phyloP scores from a whole-genome alignment of 768 basidiomycete genomes.

The Galerina sulciceps region DNA sequence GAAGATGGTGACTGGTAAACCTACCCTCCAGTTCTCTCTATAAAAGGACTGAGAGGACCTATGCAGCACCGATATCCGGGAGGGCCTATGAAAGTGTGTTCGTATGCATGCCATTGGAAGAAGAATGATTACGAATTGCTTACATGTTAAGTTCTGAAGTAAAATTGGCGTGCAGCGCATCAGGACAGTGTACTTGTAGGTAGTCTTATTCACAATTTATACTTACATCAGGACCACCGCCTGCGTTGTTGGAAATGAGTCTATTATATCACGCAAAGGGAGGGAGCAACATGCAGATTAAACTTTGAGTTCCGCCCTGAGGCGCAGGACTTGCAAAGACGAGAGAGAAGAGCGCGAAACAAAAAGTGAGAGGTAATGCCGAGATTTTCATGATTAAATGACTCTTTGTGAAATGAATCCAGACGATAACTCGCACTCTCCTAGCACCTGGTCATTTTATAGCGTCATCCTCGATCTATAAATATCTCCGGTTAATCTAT shows the following conservation, averaged over 20 bases:
- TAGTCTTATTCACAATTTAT: no score
- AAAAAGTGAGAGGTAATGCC: background rate
- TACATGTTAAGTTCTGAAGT: no score
- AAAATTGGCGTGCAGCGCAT: no score
- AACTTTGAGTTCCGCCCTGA: background rate
- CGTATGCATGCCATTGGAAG: no score
- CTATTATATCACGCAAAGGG: no score
- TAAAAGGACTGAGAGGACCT: background rate
- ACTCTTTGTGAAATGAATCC: background rate
- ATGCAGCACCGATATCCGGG: no score
- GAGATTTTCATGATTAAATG: background rate
- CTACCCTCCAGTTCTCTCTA: background rate
- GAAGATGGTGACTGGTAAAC: background rate
- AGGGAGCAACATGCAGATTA: background rate
- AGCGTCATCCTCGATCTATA: background rate
- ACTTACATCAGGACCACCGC: constrained; percentile 15
- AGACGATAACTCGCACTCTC: no score
- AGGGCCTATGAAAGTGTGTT: no score
- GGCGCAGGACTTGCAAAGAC: background rate
- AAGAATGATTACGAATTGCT: no score
- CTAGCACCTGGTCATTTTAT: background rate
- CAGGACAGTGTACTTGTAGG: no score
- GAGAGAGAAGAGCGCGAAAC: background rate
- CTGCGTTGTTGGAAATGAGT: background rate
- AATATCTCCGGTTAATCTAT: no score